A percentile compares a stretch with the other conserved stretches of the same genome.
These are phyloP conservation scores for Aspergillus heteromorphus DNA, from an alignment of 495 filamentous ascomycete genomes.

Conservation along the genomic window DNA sequence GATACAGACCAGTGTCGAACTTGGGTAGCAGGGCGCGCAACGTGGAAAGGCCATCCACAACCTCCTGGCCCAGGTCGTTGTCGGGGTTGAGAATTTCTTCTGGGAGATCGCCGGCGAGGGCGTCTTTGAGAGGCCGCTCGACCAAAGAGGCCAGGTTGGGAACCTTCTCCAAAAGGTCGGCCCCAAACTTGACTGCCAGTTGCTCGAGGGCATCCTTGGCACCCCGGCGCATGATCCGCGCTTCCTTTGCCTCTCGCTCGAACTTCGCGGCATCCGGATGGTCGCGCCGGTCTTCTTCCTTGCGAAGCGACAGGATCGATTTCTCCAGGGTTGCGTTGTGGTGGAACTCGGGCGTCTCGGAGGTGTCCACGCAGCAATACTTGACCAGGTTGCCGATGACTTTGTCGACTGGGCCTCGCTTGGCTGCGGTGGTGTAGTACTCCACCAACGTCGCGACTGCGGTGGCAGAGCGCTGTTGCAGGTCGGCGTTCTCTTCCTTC, in stretches of 20 bases:
- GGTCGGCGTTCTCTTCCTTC: constrained; percentile 82
- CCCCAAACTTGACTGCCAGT: constrained; percentile 69
- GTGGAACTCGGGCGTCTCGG: constrained; percentile 92
- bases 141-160: constrained; percentile 77
- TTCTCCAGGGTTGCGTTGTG: constrained; percentile 67
- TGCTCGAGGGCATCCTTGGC: constrained; percentile 94
- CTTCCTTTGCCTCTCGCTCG: constrained; percentile 77
- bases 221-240: constrained; percentile 81
- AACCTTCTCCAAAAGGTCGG: constrained; percentile 67
- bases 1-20: constrained; percentile 64
- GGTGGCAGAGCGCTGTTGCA: constrained; percentile 81
- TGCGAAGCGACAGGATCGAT: constrained; percentile 83
- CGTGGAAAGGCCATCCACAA: constrained; percentile 89
- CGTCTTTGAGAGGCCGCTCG: constrained; percentile 67
- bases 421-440: constrained; percentile 69
- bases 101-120: constrained; percentile 69
- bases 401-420: constrained; percentile 81
- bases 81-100: constrained; percentile 62
- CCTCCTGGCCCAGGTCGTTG: constrained; percentile 74
- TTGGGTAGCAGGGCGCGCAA: constrained; percentile 85
- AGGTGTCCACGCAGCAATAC: constrained; percentile 94
- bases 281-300: constrained; percentile 94
- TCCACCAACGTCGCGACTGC: constrained; percentile 81
- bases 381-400: constrained; percentile 90
- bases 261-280: constrained; percentile 85